Conservation (phyloP, 257 asterid species). For the Paulownia fortunei region DNA sequence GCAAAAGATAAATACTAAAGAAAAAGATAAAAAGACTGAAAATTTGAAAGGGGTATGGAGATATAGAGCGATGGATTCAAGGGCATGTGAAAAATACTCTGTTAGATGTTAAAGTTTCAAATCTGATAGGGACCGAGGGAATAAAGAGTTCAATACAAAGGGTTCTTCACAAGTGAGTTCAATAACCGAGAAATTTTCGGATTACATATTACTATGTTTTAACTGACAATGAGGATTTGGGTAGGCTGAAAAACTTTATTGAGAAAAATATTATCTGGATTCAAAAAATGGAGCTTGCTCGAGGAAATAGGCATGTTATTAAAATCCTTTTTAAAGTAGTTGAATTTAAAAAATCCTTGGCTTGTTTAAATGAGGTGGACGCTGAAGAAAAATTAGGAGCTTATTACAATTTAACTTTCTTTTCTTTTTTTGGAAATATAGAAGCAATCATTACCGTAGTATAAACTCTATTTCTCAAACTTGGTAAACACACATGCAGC, state of each 20-base stretch:
- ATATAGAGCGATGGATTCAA: slow-evolving; percentile 1
- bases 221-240: slow-evolving; percentile 21
- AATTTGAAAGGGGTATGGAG: slow-evolving; percentile 20
- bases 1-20: neutral
- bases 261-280: neutral
- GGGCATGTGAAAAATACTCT: neutral
- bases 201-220: neutral
- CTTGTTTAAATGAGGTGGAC: neutral
- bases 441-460: neutral
- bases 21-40: neutral
- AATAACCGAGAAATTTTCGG: neutral
- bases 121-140: neutral
- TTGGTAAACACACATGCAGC: neutral
- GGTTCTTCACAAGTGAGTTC: slow-evolving; percentile 17
- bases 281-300: neutral
- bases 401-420: too few species aligned
- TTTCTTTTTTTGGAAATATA: too few species aligned
- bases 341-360: neutral
- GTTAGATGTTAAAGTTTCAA: neutral
- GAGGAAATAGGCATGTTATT: neutral
- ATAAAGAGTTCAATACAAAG: slow-evolving; percentile 23
- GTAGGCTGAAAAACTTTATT: slow-evolving; percentile 22
- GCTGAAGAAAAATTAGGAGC: neutral
- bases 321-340: neutral
- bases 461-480: neutral